Evolutionary conservation across 495 filamentous ascomycete genomes (phyloP).

Genomic region (Xylaria telfairii): DNA sequence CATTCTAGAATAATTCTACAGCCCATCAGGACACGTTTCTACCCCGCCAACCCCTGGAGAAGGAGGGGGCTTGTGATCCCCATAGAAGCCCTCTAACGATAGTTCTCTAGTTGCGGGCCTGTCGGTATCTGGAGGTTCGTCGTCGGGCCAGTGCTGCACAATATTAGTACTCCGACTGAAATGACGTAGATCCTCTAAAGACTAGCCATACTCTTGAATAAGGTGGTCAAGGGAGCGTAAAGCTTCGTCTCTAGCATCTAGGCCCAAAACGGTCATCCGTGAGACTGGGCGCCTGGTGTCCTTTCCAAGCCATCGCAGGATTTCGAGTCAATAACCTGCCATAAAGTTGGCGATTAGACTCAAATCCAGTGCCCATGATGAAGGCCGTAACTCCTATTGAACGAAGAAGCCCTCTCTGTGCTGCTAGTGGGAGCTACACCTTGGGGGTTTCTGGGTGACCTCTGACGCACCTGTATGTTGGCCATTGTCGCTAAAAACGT

Average conservation of each 20-base stretch:
- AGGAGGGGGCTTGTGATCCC: not conserved
- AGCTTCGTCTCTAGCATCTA: not conserved
- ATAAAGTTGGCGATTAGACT: not conserved
- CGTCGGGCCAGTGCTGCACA: not conserved
- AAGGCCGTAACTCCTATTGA: not conserved
- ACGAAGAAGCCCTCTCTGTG: not conserved
- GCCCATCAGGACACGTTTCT: not conserved
- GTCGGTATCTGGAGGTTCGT: not conserved
- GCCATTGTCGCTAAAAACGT: not conserved
- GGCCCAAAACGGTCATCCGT: not conserved
- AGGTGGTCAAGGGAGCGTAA: not conserved
- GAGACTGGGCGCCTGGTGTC: not conserved
- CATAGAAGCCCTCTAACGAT: not conserved
- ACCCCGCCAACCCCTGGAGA: not conserved
- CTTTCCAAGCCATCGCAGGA: not conserved
- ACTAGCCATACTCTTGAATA: not conserved
- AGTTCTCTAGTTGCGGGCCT: not conserved
- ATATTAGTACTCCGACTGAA: not conserved
- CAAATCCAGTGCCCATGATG: not conserved
- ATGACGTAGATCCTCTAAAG: not conserved
- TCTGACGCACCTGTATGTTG: not conserved
- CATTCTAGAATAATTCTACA: slow-evolving; percentile 10
- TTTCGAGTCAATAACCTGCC: slow-evolving; percentile 3
- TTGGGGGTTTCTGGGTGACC: not conserved
- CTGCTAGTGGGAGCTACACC: not conserved